Conservation (phyloP, 495 filamentous ascomycete genomes). For the Xanthoparmelia taractica region DNA sequence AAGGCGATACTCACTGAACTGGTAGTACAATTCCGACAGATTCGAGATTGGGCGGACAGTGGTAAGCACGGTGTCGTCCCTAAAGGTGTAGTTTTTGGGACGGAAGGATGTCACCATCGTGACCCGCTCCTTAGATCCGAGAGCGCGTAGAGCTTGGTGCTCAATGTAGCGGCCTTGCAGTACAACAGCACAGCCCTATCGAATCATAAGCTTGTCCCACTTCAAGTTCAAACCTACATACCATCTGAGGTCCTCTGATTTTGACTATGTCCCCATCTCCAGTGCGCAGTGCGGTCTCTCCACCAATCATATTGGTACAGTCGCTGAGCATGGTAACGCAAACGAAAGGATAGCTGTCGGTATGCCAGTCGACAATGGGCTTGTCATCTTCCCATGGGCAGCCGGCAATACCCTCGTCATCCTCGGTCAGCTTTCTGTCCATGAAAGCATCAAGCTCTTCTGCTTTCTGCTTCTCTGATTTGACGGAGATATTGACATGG, state of each 20-base stretch:
- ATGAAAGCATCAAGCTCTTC: conserved; percentile 37
- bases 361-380: conserved; percentile 66
- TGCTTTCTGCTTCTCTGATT: conserved; percentile 46
- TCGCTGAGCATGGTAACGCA: conserved; percentile 73
- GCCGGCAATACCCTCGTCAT: conserved; percentile 43
- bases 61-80: conserved; percentile 59
- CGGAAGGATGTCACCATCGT: conserved; percentile 69
- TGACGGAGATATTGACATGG: conserved; percentile 62
- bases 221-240: conserved; percentile 29
- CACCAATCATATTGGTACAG: conserved; percentile 60
- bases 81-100: conserved; percentile 47
- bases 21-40: conserved; percentile 60
- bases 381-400: conserved; percentile 53
- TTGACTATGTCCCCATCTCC: conserved; percentile 56
- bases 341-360: conserved; percentile 68
- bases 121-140: conserved; percentile 59
- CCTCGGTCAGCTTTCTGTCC: conserved; percentile 35
- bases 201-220: conserved; percentile 11
- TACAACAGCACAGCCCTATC: conserved; percentile 57
- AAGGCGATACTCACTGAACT: conserved; percentile 62
- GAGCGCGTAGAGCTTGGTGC: conserved; percentile 58
- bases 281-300: conserved; percentile 60
- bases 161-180: conserved; percentile 67
- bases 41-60: conserved; percentile 60
- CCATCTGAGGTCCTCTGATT: conserved; percentile 60